A percentile compares a stretch with the other conserved stretches of the same genome.
Evolutionary conservation across 441 rosid genomes (phyloP).

Genomic region (Mallotus japonicus): DNA sequence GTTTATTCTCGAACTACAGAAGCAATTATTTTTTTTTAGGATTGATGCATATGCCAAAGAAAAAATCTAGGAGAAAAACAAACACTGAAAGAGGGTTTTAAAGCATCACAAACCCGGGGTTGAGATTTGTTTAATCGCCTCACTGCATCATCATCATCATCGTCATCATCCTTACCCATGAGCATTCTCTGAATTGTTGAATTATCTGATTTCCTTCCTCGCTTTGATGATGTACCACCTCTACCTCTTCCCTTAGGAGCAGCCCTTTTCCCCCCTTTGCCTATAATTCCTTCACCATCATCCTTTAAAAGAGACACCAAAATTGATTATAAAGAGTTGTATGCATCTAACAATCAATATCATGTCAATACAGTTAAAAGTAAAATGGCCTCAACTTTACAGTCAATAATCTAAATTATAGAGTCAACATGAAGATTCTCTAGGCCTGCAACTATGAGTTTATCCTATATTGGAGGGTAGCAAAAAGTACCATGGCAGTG

Average conservation of each 20-base stretch:
- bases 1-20: neutral
- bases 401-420: neutral
- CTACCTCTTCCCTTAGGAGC: constrained; percentile 70
- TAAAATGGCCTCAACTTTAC: neutral
- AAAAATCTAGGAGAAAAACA: neutral
- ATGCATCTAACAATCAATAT: neutral
- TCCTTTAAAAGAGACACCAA: constrained; percentile 39
- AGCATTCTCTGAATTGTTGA: constrained; percentile 60
- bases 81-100: neutral
- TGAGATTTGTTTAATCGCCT: constrained; percentile 59
- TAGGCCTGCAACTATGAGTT: neutral
- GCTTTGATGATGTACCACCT: constrained; percentile 65
- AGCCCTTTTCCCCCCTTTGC: constrained; percentile 77
- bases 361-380: constrained; percentile 3
- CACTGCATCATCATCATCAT: constrained; percentile 58
- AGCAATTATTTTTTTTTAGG: neutral
- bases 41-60: neutral
- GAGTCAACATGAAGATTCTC: neutral
- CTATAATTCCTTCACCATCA: constrained; percentile 38
- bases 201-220: constrained; percentile 68
- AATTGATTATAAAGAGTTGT: constrained; percentile 15
- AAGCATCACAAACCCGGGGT: constrained; percentile 59
- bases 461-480: neutral
- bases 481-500: neutral
- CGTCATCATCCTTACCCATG: constrained; percentile 64